These are phyloP conservation scores for Penstemon eatonii DNA, from an alignment of 257 asterid species.

Conservation along the genomic window DNA sequence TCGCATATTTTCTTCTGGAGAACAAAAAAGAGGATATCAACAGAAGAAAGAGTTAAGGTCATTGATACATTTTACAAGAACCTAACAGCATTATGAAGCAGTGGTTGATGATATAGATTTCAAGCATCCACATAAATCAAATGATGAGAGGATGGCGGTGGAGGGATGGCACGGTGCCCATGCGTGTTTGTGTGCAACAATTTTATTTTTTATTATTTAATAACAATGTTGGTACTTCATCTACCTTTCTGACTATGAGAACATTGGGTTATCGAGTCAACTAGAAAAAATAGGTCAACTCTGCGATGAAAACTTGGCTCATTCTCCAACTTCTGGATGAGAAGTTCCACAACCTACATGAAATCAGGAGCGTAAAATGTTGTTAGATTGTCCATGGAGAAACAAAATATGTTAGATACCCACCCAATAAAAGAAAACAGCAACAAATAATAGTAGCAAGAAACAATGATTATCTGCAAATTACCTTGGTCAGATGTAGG, in stretches of 20 bases:
- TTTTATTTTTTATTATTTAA: not conserved
- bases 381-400: conserved; percentile 25
- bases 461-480: conserved; percentile 13
- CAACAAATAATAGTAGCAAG: conserved; percentile 7
- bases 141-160: not conserved
- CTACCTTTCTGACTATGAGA: conserved; percentile 95
- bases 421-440: not conserved
- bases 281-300: conserved; percentile 90
- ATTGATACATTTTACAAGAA: not conserved
- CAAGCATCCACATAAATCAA: conserved; percentile 9
- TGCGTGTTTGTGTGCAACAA: not conserved
- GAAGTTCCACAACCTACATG: conserved; percentile 90
- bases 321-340: conserved; percentile 72
- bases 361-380: conserved; percentile 17
- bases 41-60: conserved; percentile 11
- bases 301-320: conserved; percentile 77
- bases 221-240: not conserved
- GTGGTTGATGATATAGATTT: conserved; percentile 2
- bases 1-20: not conserved
- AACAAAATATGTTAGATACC: not conserved
- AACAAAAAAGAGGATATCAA: conserved; percentile 5
- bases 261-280: conserved; percentile 96
- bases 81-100: not conserved
- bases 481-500: not conserved
- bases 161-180: not conserved